Conservation (phyloP, 2,329 filamentous ascomycete species). For the Cladosporium sp. region DNA sequence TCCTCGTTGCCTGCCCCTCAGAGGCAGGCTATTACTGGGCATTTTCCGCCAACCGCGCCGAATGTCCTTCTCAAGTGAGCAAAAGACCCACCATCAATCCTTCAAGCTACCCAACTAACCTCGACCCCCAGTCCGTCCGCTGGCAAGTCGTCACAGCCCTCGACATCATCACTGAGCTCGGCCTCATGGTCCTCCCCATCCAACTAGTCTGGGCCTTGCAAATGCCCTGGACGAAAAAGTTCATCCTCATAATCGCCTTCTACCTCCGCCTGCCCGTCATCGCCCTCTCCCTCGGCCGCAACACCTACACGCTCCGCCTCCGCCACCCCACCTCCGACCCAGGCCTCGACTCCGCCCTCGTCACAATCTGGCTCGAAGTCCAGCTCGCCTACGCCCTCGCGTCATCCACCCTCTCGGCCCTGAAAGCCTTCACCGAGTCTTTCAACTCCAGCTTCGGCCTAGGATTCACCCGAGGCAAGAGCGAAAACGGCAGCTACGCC, state of each 20-base stretch:
- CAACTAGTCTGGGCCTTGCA: conserved; percentile 35
- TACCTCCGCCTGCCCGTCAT: conserved; percentile 31
- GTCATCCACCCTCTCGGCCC: conserved; percentile 37
- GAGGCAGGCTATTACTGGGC: conserved; percentile 27
- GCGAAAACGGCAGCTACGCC: conserved; percentile 23
- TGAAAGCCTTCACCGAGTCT: conserved; percentile 38
- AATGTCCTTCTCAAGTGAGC: conserved; percentile 26
- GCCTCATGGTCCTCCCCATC: conserved; percentile 29
- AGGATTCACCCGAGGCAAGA: conserved; percentile 26
- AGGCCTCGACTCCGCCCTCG: conserved; percentile 29
- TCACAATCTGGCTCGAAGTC: conserved; percentile 34
- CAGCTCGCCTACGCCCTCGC: conserved; percentile 39
- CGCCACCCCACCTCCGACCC: conserved; percentile 25
- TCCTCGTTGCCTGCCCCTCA: conserved; percentile 24
- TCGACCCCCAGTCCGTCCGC: conserved; percentile 21
- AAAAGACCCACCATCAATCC: neutral
- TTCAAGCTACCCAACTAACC: conserved; percentile 1
- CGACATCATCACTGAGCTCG: conserved; percentile 34
- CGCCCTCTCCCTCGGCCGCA: conserved; percentile 31
- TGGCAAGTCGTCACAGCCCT: conserved; percentile 38
- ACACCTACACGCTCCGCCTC: conserved; percentile 30
- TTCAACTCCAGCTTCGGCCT: conserved; percentile 39
- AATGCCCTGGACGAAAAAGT: conserved; percentile 32
- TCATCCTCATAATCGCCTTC: conserved; percentile 35
- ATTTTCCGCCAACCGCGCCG: conserved; percentile 21